phyloP scores from a whole-genome alignment of 768 basidiomycete species.

The Suillus ampliporus region DNA sequence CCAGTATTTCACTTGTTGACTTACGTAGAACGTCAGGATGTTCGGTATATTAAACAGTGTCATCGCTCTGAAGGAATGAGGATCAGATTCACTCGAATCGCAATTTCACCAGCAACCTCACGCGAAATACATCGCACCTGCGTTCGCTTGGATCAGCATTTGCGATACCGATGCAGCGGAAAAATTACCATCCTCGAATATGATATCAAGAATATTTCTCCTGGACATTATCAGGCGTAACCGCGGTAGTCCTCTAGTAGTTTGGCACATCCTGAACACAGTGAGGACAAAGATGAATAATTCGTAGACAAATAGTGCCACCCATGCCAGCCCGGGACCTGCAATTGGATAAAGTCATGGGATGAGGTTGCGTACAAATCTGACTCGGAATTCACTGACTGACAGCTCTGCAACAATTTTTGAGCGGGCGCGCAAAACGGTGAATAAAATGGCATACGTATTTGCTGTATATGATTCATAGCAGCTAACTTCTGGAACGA shows the following conservation, averaged over 20 bases:
- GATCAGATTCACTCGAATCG: background rate
- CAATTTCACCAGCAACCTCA: constrained; percentile 31
- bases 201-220: constrained; percentile 45
- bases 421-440: background rate
- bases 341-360: background rate
- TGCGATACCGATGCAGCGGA: background rate
- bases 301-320: constrained; percentile 57
- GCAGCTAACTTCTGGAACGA: background rate
- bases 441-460: background rate
- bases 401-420: background rate
- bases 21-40: constrained; percentile 46
- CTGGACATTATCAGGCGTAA: constrained; percentile 23
- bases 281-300: constrained; percentile 53
- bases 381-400: background rate
- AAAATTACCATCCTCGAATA: constrained; percentile 56
- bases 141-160: background rate
- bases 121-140: constrained; percentile 64
- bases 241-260: constrained; percentile 32
- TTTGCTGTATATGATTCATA: background rate
- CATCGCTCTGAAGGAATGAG: constrained; percentile 48
- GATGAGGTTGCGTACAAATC: background rate
- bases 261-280: constrained; percentile 48
- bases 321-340: constrained; percentile 49
- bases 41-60: constrained; percentile 56
- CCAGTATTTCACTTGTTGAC: constrained; percentile 3